phyloP scores from a whole-genome alignment of 23 red algal genomes.

The Gracilaria gracilis region DNA sequence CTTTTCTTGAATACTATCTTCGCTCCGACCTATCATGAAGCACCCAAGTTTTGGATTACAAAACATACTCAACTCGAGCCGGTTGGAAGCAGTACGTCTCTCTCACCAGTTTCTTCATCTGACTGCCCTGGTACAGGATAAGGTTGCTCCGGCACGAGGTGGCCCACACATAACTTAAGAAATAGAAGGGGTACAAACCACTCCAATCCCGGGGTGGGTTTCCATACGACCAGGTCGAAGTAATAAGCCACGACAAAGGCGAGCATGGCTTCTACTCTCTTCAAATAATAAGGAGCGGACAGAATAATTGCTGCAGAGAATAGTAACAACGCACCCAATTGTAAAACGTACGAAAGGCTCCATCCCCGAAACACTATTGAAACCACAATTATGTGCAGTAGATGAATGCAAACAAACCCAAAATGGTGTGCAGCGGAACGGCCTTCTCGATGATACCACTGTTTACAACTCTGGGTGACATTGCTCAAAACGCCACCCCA shows the following conservation, averaged over 20 bases:
- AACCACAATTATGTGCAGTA: neutral
- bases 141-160: constrained; percentile 20
- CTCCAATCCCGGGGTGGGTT: neutral
- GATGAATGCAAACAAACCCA: neutral
- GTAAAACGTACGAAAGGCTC: neutral
- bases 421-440: constrained; percentile 7
- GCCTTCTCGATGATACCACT: constrained; percentile 25
- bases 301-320: neutral
- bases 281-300: neutral
- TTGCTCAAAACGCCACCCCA: constrained; percentile 16
- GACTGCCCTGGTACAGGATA: neutral
- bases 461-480: constrained; percentile 6
- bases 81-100: neutral
- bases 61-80: neutral
- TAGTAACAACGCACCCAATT: neutral
- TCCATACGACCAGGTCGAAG: constrained; percentile 2
- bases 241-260: neutral
- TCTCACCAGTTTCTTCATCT: neutral
- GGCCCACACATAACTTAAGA: neutral
- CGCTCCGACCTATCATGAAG: too few species aligned
- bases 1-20: too few species aligned
- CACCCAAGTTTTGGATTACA: too few species aligned
- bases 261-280: neutral
- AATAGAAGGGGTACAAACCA: constrained; percentile 14
- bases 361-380: neutral